Conservation (phyloP, 306 rosid species). For the Inga leiocalycina region DNA sequence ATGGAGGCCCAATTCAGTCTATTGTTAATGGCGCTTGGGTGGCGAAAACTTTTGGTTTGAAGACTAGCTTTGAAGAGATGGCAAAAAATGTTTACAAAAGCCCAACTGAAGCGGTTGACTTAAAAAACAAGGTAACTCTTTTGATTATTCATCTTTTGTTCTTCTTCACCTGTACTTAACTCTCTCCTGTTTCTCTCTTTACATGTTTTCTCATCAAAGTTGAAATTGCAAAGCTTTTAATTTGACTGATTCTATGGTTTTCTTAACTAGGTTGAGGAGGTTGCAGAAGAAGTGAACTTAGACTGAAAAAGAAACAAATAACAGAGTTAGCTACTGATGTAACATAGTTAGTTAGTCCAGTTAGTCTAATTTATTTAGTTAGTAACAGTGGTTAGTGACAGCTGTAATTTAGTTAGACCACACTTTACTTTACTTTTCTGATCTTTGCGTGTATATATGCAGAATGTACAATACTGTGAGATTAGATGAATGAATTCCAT, state of each 20-base stretch:
- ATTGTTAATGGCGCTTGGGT: slow-evolving; percentile 25
- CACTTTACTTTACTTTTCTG: too few relatives aligned
- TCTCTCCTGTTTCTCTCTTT: background rate
- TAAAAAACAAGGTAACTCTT: slow-evolving; percentile 3
- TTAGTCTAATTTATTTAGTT: too few relatives aligned
- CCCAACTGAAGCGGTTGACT: slow-evolving; percentile 18
- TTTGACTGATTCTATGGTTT: background rate
- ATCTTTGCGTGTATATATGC: too few relatives aligned
- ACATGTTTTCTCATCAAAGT: background rate
- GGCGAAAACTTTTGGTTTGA: slow-evolving; percentile 4
- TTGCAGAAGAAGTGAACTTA: slow-evolving; percentile 23
- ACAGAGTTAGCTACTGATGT: too few relatives aligned
- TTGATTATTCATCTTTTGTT: background rate
- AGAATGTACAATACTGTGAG: too few relatives aligned
- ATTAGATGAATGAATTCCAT: too few relatives aligned
- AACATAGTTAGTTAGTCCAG: too few relatives aligned
- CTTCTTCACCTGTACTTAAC: too few relatives aligned
- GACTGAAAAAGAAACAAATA: slow-evolving; percentile 23
- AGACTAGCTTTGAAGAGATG: background rate
- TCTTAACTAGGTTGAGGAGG: background rate
- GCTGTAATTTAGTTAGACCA: too few relatives aligned
- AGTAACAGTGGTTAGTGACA: too few relatives aligned
- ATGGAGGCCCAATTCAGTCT: background rate
- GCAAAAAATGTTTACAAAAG: background rate
- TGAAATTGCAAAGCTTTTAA: background rate